Base-by-base conservation (phyloP, 164 flowering plant genomes). In the Nymphaea thermarum region DNA sequence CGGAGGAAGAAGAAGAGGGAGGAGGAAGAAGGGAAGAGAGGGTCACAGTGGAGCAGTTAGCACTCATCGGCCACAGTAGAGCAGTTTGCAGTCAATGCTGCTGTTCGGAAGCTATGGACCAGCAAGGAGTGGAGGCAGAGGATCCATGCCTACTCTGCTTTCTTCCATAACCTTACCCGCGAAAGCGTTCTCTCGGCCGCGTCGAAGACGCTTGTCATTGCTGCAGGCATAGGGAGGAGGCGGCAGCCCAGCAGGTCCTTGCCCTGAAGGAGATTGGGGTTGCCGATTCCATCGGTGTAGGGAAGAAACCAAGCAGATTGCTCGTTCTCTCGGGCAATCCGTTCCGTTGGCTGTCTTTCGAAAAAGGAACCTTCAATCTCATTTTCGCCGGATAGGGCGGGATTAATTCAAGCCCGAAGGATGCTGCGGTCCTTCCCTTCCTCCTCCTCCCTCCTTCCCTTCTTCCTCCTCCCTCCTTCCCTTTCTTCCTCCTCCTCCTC, bases 181-280 rank as follows among this genome's bases (percentile, higher is more conserved):
- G 85, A 86, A 4, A 88, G 90, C 6, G 76, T 77, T 67, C 80
- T 95, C 47, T 74, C 79, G 25, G 78, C 83, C 25, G 43, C 65
- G 15, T 80, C 91, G 10, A 92, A 90, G 63, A 72, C 86, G 4
- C 76, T 95, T 0, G 18, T n/a, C 5, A 36, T 61, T n/a, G 15
- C 36, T 2, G 42, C 63, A 8, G 42, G 42, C 6, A 86, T 16
- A 78, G 93, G 3, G 53, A 2, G 2, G 53, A 47, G 53, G 53
- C 6, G 10, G 53, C 53, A 1, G 53, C 53, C 10, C 81, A 80
- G 15, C 92, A 88, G 36, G 96, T 92, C 5, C 78, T 71, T 55
- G 88, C 98, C 0, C 64, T 95, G 76, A 83, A 75, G 60, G 96
- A 95, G 71, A 78, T 89, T n/a, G 97, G 97, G 8, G 93, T 92